Evolutionary conservation across 1,284 basidiomycete genomes (phyloP), one percentile per base, ranked within the genome.

Genomic region (Trichosporon sp.): DNA sequence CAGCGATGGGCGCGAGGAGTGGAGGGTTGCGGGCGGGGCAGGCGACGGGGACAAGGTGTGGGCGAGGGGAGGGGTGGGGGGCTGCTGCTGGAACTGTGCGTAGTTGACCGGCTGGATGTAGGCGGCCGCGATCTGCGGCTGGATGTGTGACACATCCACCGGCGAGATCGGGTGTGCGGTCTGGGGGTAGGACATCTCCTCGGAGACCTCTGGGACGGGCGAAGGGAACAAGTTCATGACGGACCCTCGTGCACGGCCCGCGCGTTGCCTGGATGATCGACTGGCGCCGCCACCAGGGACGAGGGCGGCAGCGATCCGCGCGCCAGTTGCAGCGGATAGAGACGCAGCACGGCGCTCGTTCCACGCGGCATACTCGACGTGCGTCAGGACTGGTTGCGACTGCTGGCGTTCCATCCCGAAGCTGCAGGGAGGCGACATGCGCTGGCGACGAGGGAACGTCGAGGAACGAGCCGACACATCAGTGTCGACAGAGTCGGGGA

Each of bases 21-120:
- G 32, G 14, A 54, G 10, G 19, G 56, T 16, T 14, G 56, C 12
- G 35, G 35, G 35, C 21, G 26, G 56, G 31, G 32, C 16, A 35
- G 59, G 59, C 14, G 56, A 35, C 31, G 59, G 59, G 16, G 59
- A 63, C 31, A 65, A 14, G 38, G 38, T 65, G 64, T 65, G 38
- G n/a, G 64, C 38, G 38, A 65, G 64, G 14, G 46, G 65, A 31
- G 65, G 65, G 2, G 26, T 32, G 14, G 38, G 65, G 16, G 59
- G 59, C 59, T 11, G 59, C 56, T 61, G 56, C 32, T 63, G 59
- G 32, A 63, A 35, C 31, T 63, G 59, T 32, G 37, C 32, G 59
- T 63, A 63, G 59, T 35, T 37, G 59, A 63, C 59, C 1, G 59
- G 59, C 59, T 63, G 59, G 59, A 63, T 63, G 59, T n/a, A 63